Evolutionary conservation across 2,329 filamentous ascomycete species (phyloP).

Genomic region (Arthrinium puccinioides): DNA sequence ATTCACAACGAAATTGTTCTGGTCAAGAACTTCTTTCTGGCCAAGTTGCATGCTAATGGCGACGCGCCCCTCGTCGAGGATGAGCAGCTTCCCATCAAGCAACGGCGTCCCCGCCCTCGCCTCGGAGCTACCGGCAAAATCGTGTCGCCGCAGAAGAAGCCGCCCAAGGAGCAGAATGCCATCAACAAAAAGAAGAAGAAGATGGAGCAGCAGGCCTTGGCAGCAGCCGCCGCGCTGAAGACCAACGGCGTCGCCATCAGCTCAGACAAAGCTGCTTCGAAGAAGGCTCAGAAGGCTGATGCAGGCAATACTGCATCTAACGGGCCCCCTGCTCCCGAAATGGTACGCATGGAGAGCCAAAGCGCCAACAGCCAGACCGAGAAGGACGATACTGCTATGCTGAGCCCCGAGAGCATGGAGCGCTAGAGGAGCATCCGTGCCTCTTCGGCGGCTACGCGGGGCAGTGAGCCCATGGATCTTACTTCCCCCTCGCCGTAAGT

Average conservation of each 20-base stretch:
- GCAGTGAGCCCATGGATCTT: conserved; percentile 3
- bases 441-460: conserved; percentile 4
- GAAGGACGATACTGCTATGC: conserved; percentile 68
- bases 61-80: conserved; percentile 85
- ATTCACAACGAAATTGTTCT: conserved; percentile 77
- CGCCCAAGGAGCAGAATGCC: conserved; percentile 73
- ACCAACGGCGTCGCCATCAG: conserved; percentile 18
- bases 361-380: conserved; percentile 57
- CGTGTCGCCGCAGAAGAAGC: conserved; percentile 73
- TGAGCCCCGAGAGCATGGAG: conserved; percentile 75
- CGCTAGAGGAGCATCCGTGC: conserved; percentile 18
- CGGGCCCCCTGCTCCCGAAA: conserved; percentile 34
- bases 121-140: conserved; percentile 75
- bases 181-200: conserved; percentile 87
- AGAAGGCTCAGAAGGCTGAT: conserved; percentile 35
- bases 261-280: conserved; percentile 25
- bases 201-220: conserved; percentile 52
- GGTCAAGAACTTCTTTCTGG: conserved; percentile 84
- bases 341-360: conserved; percentile 52
- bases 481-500: not conserved
- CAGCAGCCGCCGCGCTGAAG: conserved; percentile 26
- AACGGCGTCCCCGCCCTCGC: conserved; percentile 65
- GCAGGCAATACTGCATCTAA: conserved; percentile 37
- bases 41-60: conserved; percentile 77
- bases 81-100: conserved; percentile 88